A percentile compares a stretch with the other conserved stretches of the same genome.
Conservation (phyloP, 164 flowering plant genomes). For the Umbellularia californica region DNA sequence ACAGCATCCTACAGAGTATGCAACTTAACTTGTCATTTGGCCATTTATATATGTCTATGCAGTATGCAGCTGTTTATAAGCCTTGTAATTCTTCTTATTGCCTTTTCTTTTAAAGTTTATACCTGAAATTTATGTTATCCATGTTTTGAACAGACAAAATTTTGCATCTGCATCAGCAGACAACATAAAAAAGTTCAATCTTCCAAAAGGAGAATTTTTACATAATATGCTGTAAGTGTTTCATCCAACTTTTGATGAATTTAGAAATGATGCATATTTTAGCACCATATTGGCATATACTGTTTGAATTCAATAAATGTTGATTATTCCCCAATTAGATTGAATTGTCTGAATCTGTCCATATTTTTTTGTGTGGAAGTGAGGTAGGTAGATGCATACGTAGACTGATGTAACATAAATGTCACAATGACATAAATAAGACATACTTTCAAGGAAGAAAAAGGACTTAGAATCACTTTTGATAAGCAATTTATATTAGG, state of each 20-base stretch:
- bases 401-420: too few species aligned
- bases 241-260: background rate
- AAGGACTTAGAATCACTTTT: too few species aligned
- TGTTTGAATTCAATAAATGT: background rate
- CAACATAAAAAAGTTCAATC: constrained; percentile 90
- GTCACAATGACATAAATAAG: too few species aligned
- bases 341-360: background rate
- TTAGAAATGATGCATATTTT: background rate
- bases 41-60: background rate
- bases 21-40: constrained; percentile 4
- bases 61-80: background rate
- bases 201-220: constrained; percentile 91
- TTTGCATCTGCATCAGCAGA: constrained; percentile 99
- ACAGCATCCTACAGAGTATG: constrained; percentile 87
- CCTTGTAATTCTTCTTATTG: background rate
- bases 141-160: constrained; percentile 41
- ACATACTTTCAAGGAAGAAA: too few species aligned
- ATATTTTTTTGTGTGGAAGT: background rate
- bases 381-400: background rate
- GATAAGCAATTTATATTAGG: too few species aligned
- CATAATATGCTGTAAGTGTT: constrained; percentile 99
- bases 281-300: background rate
- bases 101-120: background rate
- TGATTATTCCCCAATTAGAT: background rate
- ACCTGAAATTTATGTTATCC: background rate